Evolutionary conservation across 148 eudicot species (phyloP).

Genomic region (Polygonum aviculare): DNA sequence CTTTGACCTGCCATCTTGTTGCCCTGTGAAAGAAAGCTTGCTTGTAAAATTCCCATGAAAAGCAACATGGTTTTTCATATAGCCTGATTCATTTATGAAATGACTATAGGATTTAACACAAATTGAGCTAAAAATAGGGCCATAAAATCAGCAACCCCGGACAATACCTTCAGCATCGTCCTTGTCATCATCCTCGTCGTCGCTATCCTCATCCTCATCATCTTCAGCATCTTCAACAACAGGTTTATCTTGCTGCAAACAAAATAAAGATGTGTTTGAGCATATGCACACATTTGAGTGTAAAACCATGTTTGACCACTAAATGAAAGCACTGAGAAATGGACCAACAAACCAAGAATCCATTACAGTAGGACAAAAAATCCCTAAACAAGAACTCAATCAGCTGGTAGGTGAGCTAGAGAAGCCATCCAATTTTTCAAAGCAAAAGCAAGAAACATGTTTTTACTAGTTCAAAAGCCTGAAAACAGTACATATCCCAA

Average conservation of each 20-base stretch:
- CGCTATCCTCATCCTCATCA: conserved; percentile 37
- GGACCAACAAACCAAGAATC: neutral
- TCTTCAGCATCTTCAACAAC: conserved; percentile 63
- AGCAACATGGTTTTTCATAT: neutral
- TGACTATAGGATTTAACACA: neutral
- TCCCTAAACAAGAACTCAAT: neutral
- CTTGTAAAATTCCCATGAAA: neutral
- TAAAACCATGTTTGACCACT: neutral
- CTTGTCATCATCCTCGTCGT: conserved; percentile 33
- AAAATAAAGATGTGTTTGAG: neutral
- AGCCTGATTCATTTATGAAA: neutral
- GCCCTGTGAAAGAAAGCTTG: conserved; percentile 24
- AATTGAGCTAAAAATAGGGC: neutral
- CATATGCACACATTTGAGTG: neutral
- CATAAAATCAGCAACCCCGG: neutral
- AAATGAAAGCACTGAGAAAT: neutral
- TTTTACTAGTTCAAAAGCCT: neutral
- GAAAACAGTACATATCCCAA: neutral
- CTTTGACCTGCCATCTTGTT: conserved; percentile 49
- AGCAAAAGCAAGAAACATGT: neutral
- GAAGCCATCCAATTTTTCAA: neutral
- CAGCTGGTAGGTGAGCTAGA: neutral
- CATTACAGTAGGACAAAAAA: neutral
- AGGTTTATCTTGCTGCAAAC: conserved; percentile 51
- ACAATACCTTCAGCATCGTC: conserved; percentile 50